phyloP scores from a whole-genome alignment of 305 asterid genomes.

The Fraxinus paxiana region DNA sequence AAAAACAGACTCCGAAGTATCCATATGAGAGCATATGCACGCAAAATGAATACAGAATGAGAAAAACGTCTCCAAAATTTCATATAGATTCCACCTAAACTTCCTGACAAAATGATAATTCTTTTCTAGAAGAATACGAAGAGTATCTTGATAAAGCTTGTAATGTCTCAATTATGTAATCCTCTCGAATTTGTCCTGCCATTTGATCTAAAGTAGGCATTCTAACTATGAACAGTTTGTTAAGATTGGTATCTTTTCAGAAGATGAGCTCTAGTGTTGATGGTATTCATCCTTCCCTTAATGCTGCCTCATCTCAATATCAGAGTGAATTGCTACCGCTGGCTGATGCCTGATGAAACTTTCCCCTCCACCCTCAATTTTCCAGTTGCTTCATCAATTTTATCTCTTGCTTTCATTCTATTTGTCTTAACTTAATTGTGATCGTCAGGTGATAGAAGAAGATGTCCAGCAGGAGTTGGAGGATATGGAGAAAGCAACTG shows the following conservation, averaged over 20 bases:
- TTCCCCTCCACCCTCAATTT: background rate
- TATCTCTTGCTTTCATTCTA: slow-evolving; percentile 9
- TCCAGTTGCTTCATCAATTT: background rate
- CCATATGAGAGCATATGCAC: background rate
- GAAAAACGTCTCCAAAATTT: background rate
- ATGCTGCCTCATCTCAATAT: background rate
- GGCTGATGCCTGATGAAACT: background rate
- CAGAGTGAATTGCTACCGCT: background rate
- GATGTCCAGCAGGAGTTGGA: slow-evolving; percentile 65
- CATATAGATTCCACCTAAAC: background rate
- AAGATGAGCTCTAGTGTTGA: background rate
- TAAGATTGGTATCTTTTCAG: background rate
- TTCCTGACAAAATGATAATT: background rate
- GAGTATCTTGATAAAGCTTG: background rate
- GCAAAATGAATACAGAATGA: background rate
- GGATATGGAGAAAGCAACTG: slow-evolving; percentile 83
- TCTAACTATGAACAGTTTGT: background rate
- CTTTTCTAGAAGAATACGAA: background rate
- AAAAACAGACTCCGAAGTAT: background rate
- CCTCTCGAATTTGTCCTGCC: background rate
- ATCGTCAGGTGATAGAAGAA: slow-evolving; percentile 59
- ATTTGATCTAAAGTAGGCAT: background rate
- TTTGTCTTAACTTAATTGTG: slow-evolving; percentile 14
- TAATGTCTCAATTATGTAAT: background rate
- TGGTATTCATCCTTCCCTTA: background rate